Evolutionary conservation across 208 protist species (phyloP), one percentile per base, ranked within the genome.

Genomic region (Trypanosoma vivax): DNA sequence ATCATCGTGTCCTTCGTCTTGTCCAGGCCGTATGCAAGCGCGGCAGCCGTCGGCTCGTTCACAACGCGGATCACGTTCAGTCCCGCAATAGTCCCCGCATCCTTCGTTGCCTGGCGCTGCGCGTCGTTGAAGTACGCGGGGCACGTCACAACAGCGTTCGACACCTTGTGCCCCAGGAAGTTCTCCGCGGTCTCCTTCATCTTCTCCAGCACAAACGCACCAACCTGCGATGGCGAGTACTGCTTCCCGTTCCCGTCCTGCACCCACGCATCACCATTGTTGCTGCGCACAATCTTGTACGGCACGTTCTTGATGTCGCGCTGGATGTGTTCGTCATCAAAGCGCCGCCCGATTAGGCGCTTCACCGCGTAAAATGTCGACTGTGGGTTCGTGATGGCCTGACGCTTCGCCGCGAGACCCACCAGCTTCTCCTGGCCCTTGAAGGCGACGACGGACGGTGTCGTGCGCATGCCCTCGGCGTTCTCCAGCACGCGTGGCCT

Each of bases 1-100:
- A 88, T 75, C 14, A 68, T 50, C 25, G 50, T 62, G 29, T 70
- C 63, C 59, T 60, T 48, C 24, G 58, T 47, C 56, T 74, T 79
- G 42, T 93, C 84, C 4, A 97, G 70, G 56, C 94, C 94, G 64
- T 98, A 98, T 2, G 97, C 96, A 43, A 99, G 73, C 25, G 98
- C 96, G 23, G 97, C 97, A 16, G 97, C 96, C 19, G 98, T 99
- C 42, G 98, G 97, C 81, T 99, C 98, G 88, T 99, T 99, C 52
- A 99, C 96, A 54, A 99, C 98, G 58, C 98, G 86, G 33, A 97
- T 58, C 31, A 99, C 94, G 49, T 98, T 94, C 21, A 88, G 60
- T 35, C 39, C 39, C 6, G 39, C 39, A 43, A 43, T 43, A 11
- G 39, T 43, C 9, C 39, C 39, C 6, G 39, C 39, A 19, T 43